Evolutionary conservation across 352 stramenopile genomes (phyloP), one percentile per base, ranked within the genome.

Genomic region (Phytophthora pistaciae): DNA sequence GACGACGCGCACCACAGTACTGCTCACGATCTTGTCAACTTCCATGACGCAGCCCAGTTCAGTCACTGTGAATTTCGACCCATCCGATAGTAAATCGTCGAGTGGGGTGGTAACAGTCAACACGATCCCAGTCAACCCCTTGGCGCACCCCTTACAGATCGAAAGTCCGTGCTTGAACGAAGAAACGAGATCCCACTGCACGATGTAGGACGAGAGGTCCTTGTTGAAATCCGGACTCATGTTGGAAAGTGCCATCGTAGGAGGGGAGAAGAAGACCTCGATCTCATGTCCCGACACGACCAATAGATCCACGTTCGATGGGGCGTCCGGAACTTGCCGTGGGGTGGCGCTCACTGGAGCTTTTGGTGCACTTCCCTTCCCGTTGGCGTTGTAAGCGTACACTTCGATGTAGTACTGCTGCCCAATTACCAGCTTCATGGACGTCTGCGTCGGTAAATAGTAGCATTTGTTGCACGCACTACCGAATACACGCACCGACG

Each of bases 231-330:
- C 82, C 9, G 87, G 83, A 42, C 76, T 88, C 54, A 90, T 76
- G 60, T 83, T 91, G 46, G 75, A 77, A 0, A 74, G 74, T 2
- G 77, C 67, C 5, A 93, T 60, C 0, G 75, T 52, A 13, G 96
- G 96, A 25, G 94, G 88, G 53, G 84, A 90, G 75, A 98, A 98
- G 27, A 93, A 95, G 7, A 98, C 90, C 64, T 98, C 86, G 13
- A 98, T 68, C 61, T 97, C 85, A 27, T 86, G 74, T 8, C 94
- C 92, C 36, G 94, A 98, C 2, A 98, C 75, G 16, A 97, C 90
- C 20, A 79, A 60, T 2, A 98, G 62, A 42, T 90, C 74, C 18
- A 98, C 83, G 63, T 97, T 92, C 16, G 85, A 94, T 23, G 95
- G 95, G 1, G 93, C 82, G 57, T 87, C 85, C 6, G 95, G 95